Evolutionary conservation across 208 protist species (phyloP), one percentile per base, ranked within the genome.

Genomic region (Acanthamoeba royreba): DNA sequence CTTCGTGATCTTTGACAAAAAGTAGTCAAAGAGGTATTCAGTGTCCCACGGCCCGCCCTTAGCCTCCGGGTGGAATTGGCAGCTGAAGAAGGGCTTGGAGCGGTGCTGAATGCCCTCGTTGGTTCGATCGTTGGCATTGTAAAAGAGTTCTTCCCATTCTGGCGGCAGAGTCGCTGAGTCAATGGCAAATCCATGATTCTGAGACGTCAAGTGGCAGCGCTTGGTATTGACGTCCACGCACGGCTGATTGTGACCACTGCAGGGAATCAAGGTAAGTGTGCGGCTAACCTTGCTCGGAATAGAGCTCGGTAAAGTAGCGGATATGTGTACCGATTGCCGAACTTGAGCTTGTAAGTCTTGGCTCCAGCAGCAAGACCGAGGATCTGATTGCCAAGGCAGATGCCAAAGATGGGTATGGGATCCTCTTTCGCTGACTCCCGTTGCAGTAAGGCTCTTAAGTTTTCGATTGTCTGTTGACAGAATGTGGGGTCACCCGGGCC

Each of bases 341-440:
- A 99, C 95, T 99, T 99, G 97, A 99, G 98, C 97, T 99, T 99
- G 96, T 98, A 99, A 22, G 98, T 99, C n/a, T 95, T 96, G 28
- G 86, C 96, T 17, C 97, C 97, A 4, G 98, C 98, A 0, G 99
- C 98, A 47, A 99, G 96, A 45, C 97, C 98, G 17, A 99, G 95
- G 92, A 99, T 98, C 95, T 99, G 99, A 96, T 99, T 99, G 55
- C 99, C 99, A 94, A 99, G 99, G 97, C 99, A 99, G 93, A 99
- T 99, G 91, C 99, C 99, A 79, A 99, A 99, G 72, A 99, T 98
- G 58, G 99, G 98, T 46, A 94, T 86, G 2, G 94, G 94, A 5
- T 93, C 87, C 19, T 93, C 61, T 45, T 96, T 92, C 4, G 66
- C 9, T 33, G 13, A 19, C 61, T 42, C 47, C 0, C 77, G 15